Evolutionary conservation across 2,329 filamentous ascomycete genomes (phyloP), one percentile per base, ranked within the genome.

Genomic region (Samsoniella hepiali): DNA sequence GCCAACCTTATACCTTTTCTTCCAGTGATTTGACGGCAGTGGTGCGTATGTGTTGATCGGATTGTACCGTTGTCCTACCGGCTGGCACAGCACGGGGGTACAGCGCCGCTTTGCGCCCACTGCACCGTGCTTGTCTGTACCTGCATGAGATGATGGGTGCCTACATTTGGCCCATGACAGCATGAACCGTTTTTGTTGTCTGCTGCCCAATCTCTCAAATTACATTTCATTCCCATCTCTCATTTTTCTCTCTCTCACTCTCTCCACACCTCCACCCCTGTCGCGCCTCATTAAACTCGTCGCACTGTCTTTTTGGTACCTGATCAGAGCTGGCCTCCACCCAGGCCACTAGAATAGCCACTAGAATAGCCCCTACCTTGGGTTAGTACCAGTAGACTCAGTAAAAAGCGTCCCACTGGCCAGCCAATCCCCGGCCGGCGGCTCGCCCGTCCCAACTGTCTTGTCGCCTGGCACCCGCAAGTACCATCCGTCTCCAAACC

Each of bases 261-360:
- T 57, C 51, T 54, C 40, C 54, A 57, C 54, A 57, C 31, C 15
- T 32, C 29, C 47, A 40, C 58, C 58, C 58, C 47, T 53, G 58
- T 53, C 17, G 47, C 49, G 38, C 47, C 58, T 60, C 58, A 60
- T 60, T 60, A 60, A 60, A 60, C 58, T 53, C 29, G 57, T 50
- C 2, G 27, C 34, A 42, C 45, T 42, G 54, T 17, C 22, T 15
- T 3, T 11, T 17, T 40, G 47, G 45, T 40, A 59, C 44, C 44
- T 59, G 57, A 59, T 59, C 56, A 58, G 31, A 38, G 31, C n/a
- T 49, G 42, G 8, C 38, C 54, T 44, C 54, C 54, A 57, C 54
- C 54, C 15, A 22, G 53, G 36, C 56, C 56, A 47, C 42, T 45
- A 5, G 42, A 29, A 50, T 31, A 15, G 36, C 56, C 56, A 47